phyloP scores from a whole-genome alignment of 2,329 filamentous ascomycete genomes.

The Tolypocladium guangdongense region DNA sequence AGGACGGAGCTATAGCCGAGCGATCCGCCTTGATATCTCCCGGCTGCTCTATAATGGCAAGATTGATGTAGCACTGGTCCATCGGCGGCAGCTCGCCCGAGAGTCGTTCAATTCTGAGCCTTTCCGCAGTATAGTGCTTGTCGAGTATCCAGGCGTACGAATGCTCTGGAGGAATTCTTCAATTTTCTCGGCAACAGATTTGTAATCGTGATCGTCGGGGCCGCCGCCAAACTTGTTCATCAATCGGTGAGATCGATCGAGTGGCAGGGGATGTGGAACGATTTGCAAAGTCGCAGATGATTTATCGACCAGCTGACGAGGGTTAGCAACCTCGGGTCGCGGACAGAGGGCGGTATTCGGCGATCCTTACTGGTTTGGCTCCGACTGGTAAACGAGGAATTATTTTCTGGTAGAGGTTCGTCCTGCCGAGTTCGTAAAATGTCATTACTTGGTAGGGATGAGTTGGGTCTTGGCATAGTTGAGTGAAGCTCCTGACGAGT shows the following conservation, averaged over 20 bases:
- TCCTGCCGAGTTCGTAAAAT: slow-evolving; percentile 13
- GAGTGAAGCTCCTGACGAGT: slow-evolving; percentile 12
- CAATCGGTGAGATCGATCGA: slow-evolving; percentile 11
- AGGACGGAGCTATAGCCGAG: slow-evolving; percentile 3
- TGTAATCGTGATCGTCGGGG: slow-evolving; percentile 9
- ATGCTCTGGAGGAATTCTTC: slow-evolving; percentile 6
- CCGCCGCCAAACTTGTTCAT: slow-evolving; percentile 17
- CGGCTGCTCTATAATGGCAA: slow-evolving; percentile 20
- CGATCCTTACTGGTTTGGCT: no score
- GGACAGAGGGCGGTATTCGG: no score
- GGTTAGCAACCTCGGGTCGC: no score
- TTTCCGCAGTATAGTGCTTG: slow-evolving; percentile 10
- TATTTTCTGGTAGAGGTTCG: slow-evolving; percentile 8
- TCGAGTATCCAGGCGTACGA: slow-evolving; percentile 11
- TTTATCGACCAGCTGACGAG: slow-evolving; percentile 11
- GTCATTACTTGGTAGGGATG: slow-evolving; percentile 5
- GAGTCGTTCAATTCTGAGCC: slow-evolving; percentile 21
- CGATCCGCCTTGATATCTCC: background rate
- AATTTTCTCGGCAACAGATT: background rate
- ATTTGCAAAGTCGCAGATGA: slow-evolving; percentile 13
- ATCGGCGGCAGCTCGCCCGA: slow-evolving; percentile 21
- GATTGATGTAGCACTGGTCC: slow-evolving; percentile 28
- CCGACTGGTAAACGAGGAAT: slow-evolving; percentile 4
- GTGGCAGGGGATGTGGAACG: slow-evolving; percentile 10
- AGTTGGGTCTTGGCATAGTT: background rate